phyloP scores from a whole-genome alignment of 805 yeast species.

The Ogataea dorogensis region DNA sequence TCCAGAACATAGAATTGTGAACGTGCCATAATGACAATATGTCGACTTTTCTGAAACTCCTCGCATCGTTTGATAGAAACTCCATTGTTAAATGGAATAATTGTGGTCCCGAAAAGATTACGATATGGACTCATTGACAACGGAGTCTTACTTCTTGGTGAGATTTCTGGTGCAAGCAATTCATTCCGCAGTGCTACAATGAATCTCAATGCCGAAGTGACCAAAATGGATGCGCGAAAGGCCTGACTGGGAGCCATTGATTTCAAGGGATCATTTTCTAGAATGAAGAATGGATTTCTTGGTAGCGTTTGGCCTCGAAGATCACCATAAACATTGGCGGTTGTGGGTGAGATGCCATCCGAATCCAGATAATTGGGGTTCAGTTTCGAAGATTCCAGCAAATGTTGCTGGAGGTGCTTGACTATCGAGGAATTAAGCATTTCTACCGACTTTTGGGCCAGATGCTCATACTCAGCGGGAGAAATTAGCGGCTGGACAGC shows the following conservation, averaged over 20 bases:
- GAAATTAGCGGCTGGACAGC: constrained; percentile 61
- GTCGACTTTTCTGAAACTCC: constrained; percentile 40
- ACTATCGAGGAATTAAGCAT: constrained; percentile 46
- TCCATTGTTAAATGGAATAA: constrained; percentile 46
- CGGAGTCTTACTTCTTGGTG: constrained; percentile 48
- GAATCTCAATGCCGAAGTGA: constrained; percentile 66
- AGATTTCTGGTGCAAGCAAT: constrained; percentile 54
- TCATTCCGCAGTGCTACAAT: constrained; percentile 56
- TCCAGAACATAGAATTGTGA: constrained; percentile 51
- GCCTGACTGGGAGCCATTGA: constrained; percentile 59
- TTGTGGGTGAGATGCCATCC: constrained; percentile 43
- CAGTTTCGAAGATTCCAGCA: constrained; percentile 43
- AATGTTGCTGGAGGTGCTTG: constrained; percentile 50
- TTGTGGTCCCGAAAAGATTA: constrained; percentile 67
- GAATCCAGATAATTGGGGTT: constrained; percentile 56
- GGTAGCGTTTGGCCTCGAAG: constrained; percentile 68
- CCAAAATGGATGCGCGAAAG: constrained; percentile 64
- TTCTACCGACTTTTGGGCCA: constrained; percentile 43
- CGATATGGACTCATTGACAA: constrained; percentile 67
- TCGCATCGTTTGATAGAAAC: constrained; percentile 38
- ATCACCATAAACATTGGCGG: constrained; percentile 62
- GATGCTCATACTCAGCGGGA: constrained; percentile 46
- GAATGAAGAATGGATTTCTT: constrained; percentile 70
- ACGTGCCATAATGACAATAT: constrained; percentile 48
- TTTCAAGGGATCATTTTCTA: constrained; percentile 72